Conservation (phyloP, 2,329 filamentous ascomycete genomes). For the Ceratocystis alfenasii region DNA sequence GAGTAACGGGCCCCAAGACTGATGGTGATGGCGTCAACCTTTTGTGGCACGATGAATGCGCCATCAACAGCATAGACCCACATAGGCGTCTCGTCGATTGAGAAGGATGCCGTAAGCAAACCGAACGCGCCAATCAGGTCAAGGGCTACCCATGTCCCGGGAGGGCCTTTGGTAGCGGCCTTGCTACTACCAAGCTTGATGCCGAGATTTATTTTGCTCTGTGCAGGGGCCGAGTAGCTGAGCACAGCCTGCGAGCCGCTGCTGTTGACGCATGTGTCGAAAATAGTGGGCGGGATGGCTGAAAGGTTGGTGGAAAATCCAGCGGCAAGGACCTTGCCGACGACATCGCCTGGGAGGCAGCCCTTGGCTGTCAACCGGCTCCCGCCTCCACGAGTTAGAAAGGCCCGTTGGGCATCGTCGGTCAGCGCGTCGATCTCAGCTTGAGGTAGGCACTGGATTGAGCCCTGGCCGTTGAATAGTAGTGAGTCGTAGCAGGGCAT, state of each 20-base stretch:
- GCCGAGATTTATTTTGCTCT: neutral
- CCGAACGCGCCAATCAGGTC: slow-evolving; percentile 43
- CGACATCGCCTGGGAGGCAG: slow-evolving; percentile 26
- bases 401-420: slow-evolving; percentile 27
- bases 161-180: slow-evolving; percentile 12
- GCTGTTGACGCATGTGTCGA: slow-evolving; percentile 38
- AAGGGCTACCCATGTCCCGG: slow-evolving; percentile 40
- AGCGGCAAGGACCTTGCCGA: slow-evolving; percentile 15
- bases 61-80: slow-evolving; percentile 45
- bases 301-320: slow-evolving; percentile 19
- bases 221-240: slow-evolving; percentile 30
- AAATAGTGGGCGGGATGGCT: slow-evolving; percentile 34
- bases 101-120: slow-evolving; percentile 35
- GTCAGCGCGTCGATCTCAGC: slow-evolving; percentile 34
- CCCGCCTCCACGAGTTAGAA: slow-evolving; percentile 27
- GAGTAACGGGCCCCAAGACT: slow-evolving; percentile 44
- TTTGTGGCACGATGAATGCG: slow-evolving; percentile 41
- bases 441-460: slow-evolving; percentile 39
- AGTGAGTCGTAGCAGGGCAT: slow-evolving; percentile 48
- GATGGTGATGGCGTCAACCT: slow-evolving; percentile 37
- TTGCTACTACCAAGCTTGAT: neutral
- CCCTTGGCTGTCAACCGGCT: slow-evolving; percentile 34
- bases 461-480: slow-evolving; percentile 50
- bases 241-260: slow-evolving; percentile 32
- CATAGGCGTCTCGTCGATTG: slow-evolving; percentile 43